Evolutionary conservation across 305 asterid genomes (phyloP), one percentile per base, ranked within the genome.

Genomic region (Fraxinus sp.): DNA sequence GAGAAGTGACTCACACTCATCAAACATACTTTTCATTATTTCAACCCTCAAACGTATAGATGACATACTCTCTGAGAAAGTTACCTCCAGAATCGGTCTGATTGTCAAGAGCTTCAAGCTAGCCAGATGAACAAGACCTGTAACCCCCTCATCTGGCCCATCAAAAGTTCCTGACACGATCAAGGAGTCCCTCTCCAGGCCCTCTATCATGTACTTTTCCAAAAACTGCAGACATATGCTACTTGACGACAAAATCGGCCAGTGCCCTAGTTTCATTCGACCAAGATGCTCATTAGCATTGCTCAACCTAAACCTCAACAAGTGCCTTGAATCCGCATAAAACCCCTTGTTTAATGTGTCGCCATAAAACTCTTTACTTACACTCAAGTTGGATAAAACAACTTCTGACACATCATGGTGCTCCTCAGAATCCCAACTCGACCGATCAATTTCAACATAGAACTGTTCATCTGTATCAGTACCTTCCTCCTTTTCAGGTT

Each of bases 251-350:
- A 94, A 85, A 79, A 90, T 93, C 35, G 98, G 99, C 98, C 98
- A 96, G 79, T 94, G 97, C 86, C 99, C 98, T 84, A 94, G 86
- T 86, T 91, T 96, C 80, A 94, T 91, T 32, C 95, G 90, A 81
- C 64, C 88, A 68, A 93, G 91, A 93, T 84, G 93, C 85, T 85
- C 94, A 44, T 86, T 88, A 78, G 89, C 94, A 84, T 90, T 84
- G 77, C 83, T 87, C 89, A 92, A 78, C 87, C 88, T 88, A 84
- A 94, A 93, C 91, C 98, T 90, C 89, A 92, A 87, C 26, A 83
- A 88, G 84, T 62, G 90, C 72, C 89, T 83, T 0, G 95, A 85
- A 87, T 90, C 93, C 22, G 80, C 28, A 71, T 7, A 86, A 55
- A 93, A 88, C 49, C 89, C 94, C 80, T 92, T 92, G 64, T 83